Conservation (phyloP, 805 yeast species). For the Candida pseudoglaebosa region DNA sequence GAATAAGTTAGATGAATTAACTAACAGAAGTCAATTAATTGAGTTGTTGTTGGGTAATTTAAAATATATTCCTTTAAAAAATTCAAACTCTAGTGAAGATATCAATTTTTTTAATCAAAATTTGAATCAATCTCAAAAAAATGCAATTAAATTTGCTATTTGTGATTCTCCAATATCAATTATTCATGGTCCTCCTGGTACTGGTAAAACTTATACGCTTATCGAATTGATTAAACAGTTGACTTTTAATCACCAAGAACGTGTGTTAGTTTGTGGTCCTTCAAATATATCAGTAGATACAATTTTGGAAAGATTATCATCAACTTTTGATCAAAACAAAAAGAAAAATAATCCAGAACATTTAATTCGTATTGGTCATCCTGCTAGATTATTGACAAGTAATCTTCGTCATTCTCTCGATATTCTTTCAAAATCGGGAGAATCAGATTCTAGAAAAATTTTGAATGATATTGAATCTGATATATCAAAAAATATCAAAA, state of each 20-base stretch:
- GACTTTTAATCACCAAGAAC: slow-evolving; percentile 35
- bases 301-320: slow-evolving; percentile 67
- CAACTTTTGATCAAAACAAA: slow-evolving; percentile 18
- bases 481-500: slow-evolving; percentile 56
- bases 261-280: slow-evolving; percentile 88
- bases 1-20: slow-evolving; percentile 56
- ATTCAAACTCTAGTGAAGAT: slow-evolving; percentile 4
- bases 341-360: slow-evolving; percentile 26
- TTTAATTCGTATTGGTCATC: slow-evolving; percentile 88
- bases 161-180: slow-evolving; percentile 51
- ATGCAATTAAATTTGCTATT: slow-evolving; percentile 68
- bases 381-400: slow-evolving; percentile 69
- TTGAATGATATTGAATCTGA: slow-evolving; percentile 67
- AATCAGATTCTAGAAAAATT: slow-evolving; percentile 35
- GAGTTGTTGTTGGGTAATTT: slow-evolving; percentile 46
- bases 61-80: slow-evolving; percentile 23
- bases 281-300: slow-evolving; percentile 93
- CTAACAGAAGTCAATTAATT: slow-evolving; percentile 28
- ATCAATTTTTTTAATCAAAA: slow-evolving; percentile 36
- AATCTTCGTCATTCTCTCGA: slow-evolving; percentile 75
- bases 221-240: slow-evolving; percentile 79
- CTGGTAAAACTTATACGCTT: slow-evolving; percentile 79
- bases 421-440: slow-evolving; percentile 55
- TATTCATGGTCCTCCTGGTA: slow-evolving; percentile 81
- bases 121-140: slow-evolving; percentile 66